phyloP scores from a whole-genome alignment of 495 filamentous ascomycete species.

The Xylaria bambusicola region DNA sequence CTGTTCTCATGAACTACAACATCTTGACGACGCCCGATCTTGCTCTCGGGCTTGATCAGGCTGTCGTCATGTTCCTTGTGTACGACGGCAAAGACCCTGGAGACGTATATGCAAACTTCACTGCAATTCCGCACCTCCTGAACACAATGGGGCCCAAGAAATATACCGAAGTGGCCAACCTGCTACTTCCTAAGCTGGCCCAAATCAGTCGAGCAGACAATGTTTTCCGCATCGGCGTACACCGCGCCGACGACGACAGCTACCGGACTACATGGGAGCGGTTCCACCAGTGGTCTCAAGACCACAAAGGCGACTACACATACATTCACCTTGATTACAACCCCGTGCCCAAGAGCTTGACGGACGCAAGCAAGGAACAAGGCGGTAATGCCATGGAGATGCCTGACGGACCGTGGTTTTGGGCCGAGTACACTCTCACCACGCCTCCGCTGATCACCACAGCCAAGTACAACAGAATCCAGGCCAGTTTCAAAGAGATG shows the following conservation, averaged over 20 bases:
- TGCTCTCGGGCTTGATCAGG: constrained; percentile 23
- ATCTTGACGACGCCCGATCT: constrained; percentile 31
- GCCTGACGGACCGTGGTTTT: constrained; percentile 42
- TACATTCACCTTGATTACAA: constrained; percentile 38
- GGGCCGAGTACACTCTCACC: constrained; percentile 36
- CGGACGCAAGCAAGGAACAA: constrained; percentile 38
- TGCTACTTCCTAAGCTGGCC: constrained; percentile 34
- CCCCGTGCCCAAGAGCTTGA: constrained; percentile 37
- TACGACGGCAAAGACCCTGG: constrained; percentile 40
- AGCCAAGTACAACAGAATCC: constrained; percentile 32
- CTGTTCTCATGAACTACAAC: constrained; percentile 38
- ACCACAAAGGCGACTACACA: constrained; percentile 34
- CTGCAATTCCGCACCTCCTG: constrained; percentile 30
- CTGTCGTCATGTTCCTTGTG: constrained; percentile 41
- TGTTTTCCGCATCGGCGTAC: constrained; percentile 41
- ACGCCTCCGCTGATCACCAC: constrained; percentile 29
- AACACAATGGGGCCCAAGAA: constrained; percentile 31
- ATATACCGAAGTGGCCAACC: constrained; percentile 36
- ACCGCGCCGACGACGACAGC: constrained; percentile 29
- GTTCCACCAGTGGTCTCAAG: constrained; percentile 35
- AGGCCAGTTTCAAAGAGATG: constrained; percentile 38
- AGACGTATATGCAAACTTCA: constrained; percentile 34
- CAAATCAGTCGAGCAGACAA: constrained; percentile 35
- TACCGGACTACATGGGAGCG: constrained; percentile 28
- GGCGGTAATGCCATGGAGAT: constrained; percentile 44